These are phyloP conservation scores for Leucocoprinus leucothites DNA, from an alignment of 768 basidiomycete genomes.

Conservation along the genomic window DNA sequence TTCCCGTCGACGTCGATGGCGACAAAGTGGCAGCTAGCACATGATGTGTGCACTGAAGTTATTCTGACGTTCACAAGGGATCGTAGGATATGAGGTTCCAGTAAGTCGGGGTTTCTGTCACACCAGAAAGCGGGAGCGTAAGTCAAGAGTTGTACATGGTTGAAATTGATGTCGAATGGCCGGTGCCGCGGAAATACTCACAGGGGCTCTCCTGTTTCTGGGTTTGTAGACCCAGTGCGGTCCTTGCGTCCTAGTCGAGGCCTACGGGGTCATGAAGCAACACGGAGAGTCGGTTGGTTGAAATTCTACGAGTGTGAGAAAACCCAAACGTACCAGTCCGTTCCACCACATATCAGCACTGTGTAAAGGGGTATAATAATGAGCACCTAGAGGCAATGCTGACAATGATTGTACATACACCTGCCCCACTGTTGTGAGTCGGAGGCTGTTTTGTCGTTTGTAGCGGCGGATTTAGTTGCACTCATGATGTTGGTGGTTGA, in stretches of 20 bases:
- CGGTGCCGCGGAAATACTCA: constrained; percentile 20
- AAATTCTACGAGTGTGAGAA: constrained; percentile 26
- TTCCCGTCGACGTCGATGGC: constrained; percentile 70
- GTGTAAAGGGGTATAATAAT: constrained; percentile 15
- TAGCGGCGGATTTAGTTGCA: constrained; percentile 7
- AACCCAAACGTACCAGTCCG: constrained; percentile 67
- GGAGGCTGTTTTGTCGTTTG: constrained; percentile 13
- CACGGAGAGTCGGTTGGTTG: constrained; percentile 19
- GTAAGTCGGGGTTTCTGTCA: constrained; percentile 70
- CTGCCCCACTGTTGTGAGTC: constrained; percentile 43
- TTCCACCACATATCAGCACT: constrained; percentile 87
- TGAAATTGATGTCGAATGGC: constrained; percentile 13
- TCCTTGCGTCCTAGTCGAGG: constrained; percentile 76
- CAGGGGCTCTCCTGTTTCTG: constrained; percentile 37
- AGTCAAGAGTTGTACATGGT: constrained; percentile 8
- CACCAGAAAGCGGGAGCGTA: background rate
- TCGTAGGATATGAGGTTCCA: constrained; percentile 86
- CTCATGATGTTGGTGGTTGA: constrained; percentile 15
- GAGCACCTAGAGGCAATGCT: constrained; percentile 17
- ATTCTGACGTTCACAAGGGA: constrained; percentile 80
- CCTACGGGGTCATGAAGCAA: constrained; percentile 38
- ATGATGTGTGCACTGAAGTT: constrained; percentile 71
- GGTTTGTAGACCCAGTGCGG: constrained; percentile 44
- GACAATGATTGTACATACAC: constrained; percentile 23
- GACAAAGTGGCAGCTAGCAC: constrained; percentile 73